Base-by-base conservation (phyloP, 2,329 filamentous ascomycete species). In the Aspergillus piperis region DNA sequence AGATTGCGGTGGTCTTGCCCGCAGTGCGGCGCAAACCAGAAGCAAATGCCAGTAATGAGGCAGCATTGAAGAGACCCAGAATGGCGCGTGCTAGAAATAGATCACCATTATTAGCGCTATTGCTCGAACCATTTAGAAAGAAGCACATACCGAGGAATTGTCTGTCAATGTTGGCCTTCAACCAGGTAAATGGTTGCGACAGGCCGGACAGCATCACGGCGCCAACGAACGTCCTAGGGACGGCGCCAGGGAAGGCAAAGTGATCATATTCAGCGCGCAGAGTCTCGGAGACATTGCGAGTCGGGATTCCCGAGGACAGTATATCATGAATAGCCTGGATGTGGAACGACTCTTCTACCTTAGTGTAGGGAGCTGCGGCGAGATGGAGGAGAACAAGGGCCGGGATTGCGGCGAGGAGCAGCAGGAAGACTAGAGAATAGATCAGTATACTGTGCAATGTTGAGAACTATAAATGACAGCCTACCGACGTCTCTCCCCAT, bases 341-440 rank as follows among this genome's bases (percentile, higher is more conserved):
- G 75, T 96, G 96, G 84, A 99, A 98, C 0, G 94, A 98, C 77
- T 99, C 95, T 76, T 99, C 95, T 61, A 99, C 95, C 77, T 99
- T 99, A 59, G 93, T 97, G 80, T 96, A 94, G 0, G 95, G 95
- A 10, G 93, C 87, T 23, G 87, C 74, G 62, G 87, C 71, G 58
- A 96, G 86, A 75, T 96, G 91, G 57, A 90, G 58, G 60, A 90
- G 74, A 67, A 91, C 82, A 36, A 88, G 73, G 2, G 82, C 74
- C 1, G 90, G 89, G 60, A 92, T 80, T 53, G 88, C 77, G 64
- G 87, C 71, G 56, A 73, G 68, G 10, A 77, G 62, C 8, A 77
- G 53, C 27, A 60, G 41, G 41, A 61, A 64, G 15, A 61, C 65
- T 66, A 30, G 41, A 39, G 11, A 8, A 17, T 13, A 15, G 38